Evolutionary conservation across 208 protist genomes (phyloP).

Genomic region (Kentomonas sorsogonicus): DNA sequence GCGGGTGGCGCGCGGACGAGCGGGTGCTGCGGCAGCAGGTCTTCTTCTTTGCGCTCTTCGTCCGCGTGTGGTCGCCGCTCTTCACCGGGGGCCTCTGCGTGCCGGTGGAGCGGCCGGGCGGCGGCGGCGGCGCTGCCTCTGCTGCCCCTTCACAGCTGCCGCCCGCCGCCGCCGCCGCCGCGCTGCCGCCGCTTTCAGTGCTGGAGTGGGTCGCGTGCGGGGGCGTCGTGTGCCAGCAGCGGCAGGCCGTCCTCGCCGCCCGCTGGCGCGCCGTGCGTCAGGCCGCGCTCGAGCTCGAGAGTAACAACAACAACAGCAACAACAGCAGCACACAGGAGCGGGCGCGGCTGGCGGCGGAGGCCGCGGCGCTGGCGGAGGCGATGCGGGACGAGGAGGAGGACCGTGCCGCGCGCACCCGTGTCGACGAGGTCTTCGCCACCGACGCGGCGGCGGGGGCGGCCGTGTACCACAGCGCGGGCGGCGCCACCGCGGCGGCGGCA

Average conservation of each 20-base stretch:
- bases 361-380: too few relatives aligned
- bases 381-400: too few relatives aligned
- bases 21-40: conserved; percentile 62
- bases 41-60: conserved; percentile 79
- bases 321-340: too few relatives aligned
- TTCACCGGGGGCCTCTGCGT: conserved; percentile 42
- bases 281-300: too few relatives aligned
- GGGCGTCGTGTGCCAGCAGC: conserved; percentile 10
- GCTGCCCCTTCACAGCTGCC: background rate
- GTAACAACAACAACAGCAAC: too few relatives aligned
- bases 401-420: too few relatives aligned
- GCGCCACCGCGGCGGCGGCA: background rate
- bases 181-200: conserved; percentile 39
- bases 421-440: too few relatives aligned
- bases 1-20: conserved; percentile 44
- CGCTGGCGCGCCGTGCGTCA: too few relatives aligned
- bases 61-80: conserved; percentile 70
- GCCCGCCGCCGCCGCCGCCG: conserved; percentile 23
- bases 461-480: background rate
- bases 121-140: background rate
- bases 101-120: conserved; percentile 2
- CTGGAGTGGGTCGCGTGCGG: conserved; percentile 73
- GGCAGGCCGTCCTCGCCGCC: conserved; percentile 9
- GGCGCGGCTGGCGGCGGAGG: too few relatives aligned
- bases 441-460: background rate